A percentile compares a stretch with the other conserved stretches of the same genome.
phyloP scores from a whole-genome alignment of 2,329 filamentous ascomycete genomes.

The Samsoniella hepiali region DNA sequence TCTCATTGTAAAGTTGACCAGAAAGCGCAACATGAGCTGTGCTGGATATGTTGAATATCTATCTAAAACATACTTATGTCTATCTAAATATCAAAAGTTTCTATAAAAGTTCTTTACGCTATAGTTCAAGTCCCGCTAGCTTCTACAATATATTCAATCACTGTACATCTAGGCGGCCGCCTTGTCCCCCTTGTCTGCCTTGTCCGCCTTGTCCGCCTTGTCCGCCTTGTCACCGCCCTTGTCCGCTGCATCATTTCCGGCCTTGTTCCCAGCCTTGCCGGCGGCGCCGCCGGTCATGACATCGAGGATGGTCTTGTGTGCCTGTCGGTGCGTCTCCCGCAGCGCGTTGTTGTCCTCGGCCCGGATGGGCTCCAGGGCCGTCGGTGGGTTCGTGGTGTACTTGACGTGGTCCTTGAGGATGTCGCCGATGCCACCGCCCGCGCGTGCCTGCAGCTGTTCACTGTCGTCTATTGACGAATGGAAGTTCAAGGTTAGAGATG shows the following conservation, averaged over 20 bases:
- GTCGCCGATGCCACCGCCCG: background rate
- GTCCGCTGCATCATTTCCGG: background rate
- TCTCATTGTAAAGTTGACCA: too few relatives aligned
- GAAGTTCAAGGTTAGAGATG: too few relatives aligned
- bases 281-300: background rate
- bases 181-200: background rate
- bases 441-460: background rate
- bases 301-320: slow-evolving; percentile 5
- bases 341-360: slow-evolving; percentile 10
- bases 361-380: slow-evolving; percentile 2
- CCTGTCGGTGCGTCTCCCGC: slow-evolving; percentile 16
- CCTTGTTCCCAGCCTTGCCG: background rate
- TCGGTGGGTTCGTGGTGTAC: background rate
- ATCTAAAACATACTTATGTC: too few relatives aligned
- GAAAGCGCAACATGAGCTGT: too few relatives aligned
- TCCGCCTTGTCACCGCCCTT: background rate
- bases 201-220: background rate
- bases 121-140: too few relatives aligned
- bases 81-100: too few relatives aligned
- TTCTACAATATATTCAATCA: too few relatives aligned
- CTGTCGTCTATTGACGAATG: background rate
- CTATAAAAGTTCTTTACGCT: too few relatives aligned
- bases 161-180: background rate
- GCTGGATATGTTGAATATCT: too few relatives aligned
- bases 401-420: slow-evolving; percentile 18